Conservation (phyloP, 2,329 filamentous ascomycete genomes). For the Nothophaeocryptopus gaeumannii region DNA sequence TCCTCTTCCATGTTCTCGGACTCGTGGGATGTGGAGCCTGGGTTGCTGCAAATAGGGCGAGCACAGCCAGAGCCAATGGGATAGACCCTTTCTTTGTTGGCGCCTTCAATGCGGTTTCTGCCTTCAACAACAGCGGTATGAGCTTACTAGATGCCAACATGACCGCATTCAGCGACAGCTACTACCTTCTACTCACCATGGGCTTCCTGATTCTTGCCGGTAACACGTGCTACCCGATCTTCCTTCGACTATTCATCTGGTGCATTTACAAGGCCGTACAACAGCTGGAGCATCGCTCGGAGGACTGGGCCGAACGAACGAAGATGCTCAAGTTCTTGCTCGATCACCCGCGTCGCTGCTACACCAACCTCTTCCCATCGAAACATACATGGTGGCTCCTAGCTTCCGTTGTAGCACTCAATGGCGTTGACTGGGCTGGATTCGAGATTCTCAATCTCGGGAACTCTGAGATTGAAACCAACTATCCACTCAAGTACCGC, state of each 20-base stretch:
- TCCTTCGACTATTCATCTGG: slow-evolving; percentile 60
- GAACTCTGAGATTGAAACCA: slow-evolving; percentile 48
- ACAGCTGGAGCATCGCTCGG: slow-evolving; percentile 25
- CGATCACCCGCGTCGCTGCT: slow-evolving; percentile 62
- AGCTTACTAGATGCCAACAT: slow-evolving; percentile 65
- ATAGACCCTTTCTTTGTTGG: slow-evolving; percentile 67
- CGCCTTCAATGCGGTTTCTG: slow-evolving; percentile 64
- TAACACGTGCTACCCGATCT: slow-evolving; percentile 57
- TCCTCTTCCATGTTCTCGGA: slow-evolving; percentile 58
- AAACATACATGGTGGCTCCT: slow-evolving; percentile 59
- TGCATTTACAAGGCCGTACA: slow-evolving; percentile 49
- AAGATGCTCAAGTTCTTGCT: slow-evolving; percentile 56
- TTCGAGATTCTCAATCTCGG: slow-evolving; percentile 56
- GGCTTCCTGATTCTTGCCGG: slow-evolving; percentile 48
- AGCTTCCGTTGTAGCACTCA: slow-evolving; percentile 51
- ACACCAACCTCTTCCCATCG: slow-evolving; percentile 61
- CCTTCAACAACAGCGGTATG: slow-evolving; percentile 72
- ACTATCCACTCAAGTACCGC: slow-evolving; percentile 46
- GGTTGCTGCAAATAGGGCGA: slow-evolving; percentile 53
- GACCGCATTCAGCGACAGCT: slow-evolving; percentile 53
- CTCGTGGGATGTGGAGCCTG: slow-evolving; percentile 61
- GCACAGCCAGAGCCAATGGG: slow-evolving; percentile 53
- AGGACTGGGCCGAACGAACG: slow-evolving; percentile 39
- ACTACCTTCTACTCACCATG: slow-evolving; percentile 44
- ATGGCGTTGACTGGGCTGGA: slow-evolving; percentile 52